These are phyloP conservation scores for Cicer bijugum DNA, from an alignment of 306 rosid species.

Conservation along the genomic window DNA sequence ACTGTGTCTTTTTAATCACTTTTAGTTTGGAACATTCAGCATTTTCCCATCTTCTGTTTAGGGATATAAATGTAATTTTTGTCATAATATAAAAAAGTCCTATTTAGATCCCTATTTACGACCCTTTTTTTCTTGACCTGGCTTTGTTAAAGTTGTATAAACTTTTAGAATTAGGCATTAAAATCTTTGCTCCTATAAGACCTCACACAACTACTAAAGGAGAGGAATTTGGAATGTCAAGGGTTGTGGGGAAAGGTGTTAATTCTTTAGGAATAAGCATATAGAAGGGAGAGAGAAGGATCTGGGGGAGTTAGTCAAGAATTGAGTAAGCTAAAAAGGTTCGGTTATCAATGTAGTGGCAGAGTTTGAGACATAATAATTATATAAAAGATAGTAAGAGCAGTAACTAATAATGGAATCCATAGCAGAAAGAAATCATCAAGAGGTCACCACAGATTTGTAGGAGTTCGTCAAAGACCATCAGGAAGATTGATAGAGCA, in stretches of 20 bases:
- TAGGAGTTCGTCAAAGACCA: slow-evolving; percentile 79
- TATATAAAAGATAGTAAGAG: slow-evolving; percentile 28
- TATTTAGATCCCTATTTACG: neutral
- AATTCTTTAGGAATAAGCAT: slow-evolving; percentile 1
- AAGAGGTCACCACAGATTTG: slow-evolving; percentile 70
- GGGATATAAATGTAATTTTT: slow-evolving; percentile 19
- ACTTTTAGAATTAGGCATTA: neutral
- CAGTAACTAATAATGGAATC: slow-evolving; percentile 29
- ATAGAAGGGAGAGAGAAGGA: neutral
- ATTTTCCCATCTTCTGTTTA: slow-evolving; percentile 6
- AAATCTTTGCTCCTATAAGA: neutral
- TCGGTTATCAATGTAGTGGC: slow-evolving; percentile 16
- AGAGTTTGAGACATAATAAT: neutral
- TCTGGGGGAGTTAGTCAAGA: neutral
- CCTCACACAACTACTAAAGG: neutral
- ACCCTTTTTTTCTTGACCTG: neutral
- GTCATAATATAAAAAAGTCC: neutral
- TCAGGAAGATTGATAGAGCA: too few species aligned
- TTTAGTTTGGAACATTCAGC: slow-evolving; percentile 5
- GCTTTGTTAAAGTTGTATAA: neutral
- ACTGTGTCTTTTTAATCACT: slow-evolving; percentile 10
- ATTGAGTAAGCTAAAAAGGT: slow-evolving; percentile 40
- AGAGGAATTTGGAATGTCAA: neutral
- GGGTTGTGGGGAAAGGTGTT: neutral
- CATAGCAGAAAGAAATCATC: slow-evolving; percentile 58